A percentile compares a stretch with the other conserved stretches of the same genome.
These are phyloP conservation scores for Creolimax fragrantissima DNA, from an alignment of 78 protist species.

Conservation along the genomic window DNA sequence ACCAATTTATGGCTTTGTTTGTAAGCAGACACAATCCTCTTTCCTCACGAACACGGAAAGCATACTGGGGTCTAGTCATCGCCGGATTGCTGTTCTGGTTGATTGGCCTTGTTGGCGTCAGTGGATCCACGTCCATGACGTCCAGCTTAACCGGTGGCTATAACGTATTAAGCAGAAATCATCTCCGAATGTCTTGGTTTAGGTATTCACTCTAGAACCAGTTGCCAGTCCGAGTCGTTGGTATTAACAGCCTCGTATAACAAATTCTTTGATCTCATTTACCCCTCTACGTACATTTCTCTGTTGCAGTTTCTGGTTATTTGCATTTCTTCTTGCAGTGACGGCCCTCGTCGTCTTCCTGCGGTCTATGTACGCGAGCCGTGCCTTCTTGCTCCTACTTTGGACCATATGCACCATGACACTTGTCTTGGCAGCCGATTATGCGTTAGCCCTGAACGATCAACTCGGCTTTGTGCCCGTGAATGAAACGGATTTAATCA, in stretches of 20 bases:
- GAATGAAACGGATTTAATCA: neutral
- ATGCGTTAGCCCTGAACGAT: neutral
- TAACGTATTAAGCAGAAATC: neutral
- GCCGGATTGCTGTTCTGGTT: neutral
- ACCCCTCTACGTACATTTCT: neutral
- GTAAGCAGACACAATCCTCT: neutral
- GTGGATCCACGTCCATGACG: neutral
- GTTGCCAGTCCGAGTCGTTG: too few relatives aligned
- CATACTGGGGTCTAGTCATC: neutral
- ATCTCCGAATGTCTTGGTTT: neutral
- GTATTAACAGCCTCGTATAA: too few relatives aligned
- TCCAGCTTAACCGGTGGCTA: neutral
- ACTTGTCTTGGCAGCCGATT: neutral
- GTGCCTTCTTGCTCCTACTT: neutral
- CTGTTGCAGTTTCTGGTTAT: neutral
- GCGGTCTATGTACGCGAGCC: neutral
- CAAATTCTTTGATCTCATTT: too few relatives aligned
- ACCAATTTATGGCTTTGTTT: too few relatives aligned
- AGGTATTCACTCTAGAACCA: too few relatives aligned
- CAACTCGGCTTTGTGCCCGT: neutral
- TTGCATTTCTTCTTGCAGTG: neutral
- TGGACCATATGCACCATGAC: neutral
- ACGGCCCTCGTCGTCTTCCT: neutral
- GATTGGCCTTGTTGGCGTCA: neutral
- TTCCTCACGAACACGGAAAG: neutral